Evolutionary conservation across 805 yeast species (phyloP).

Genomic region (Hanseniaspora meyeri): DNA sequence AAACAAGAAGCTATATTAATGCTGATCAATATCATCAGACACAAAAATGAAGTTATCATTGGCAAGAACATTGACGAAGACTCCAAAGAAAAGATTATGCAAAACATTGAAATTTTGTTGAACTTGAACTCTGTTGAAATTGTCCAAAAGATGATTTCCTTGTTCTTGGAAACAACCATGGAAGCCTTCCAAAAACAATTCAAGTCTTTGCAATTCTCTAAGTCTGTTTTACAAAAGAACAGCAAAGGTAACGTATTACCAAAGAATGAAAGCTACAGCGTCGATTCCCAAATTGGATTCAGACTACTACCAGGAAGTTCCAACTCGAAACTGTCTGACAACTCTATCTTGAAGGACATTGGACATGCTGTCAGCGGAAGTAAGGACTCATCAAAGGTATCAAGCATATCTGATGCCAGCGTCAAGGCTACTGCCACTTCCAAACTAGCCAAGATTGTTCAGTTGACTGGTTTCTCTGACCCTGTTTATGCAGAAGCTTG

Average conservation of each 20-base stretch:
- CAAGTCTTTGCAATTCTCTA: constrained; percentile 32
- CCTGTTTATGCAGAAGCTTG: constrained; percentile 97
- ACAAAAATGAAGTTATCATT: constrained; percentile 53
- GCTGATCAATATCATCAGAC: constrained; percentile 82
- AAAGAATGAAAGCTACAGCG: constrained; percentile 50
- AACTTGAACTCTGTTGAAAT: constrained; percentile 36
- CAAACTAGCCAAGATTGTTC: constrained; percentile 76
- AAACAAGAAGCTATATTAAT: constrained; percentile 91
- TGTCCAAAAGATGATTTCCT: constrained; percentile 29
- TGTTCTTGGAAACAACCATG: constrained; percentile 74
- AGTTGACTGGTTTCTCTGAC: constrained; percentile 94
- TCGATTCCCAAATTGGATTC: constrained; percentile 66
- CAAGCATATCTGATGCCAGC: constrained; percentile 27
- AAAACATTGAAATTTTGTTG: constrained; percentile 70
- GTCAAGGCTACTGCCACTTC: constrained; percentile 29
- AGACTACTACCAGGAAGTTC: constrained; percentile 53
- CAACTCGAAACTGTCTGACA: constrained; percentile 29
- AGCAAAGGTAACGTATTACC: constrained; percentile 39
- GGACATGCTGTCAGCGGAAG: constrained; percentile 37
- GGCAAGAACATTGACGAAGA: constrained; percentile 84
- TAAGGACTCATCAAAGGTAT: constrained; percentile 41
- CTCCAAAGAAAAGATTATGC: constrained; percentile 81
- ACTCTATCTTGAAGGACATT: constrained; percentile 45
- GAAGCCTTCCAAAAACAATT: constrained; percentile 63
- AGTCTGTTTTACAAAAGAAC: constrained; percentile 29